Evolutionary conservation across 2,329 filamentous ascomycete species (phyloP), one percentile per base, ranked within the genome.

Genomic region (Reticulascus tulasneorum): DNA sequence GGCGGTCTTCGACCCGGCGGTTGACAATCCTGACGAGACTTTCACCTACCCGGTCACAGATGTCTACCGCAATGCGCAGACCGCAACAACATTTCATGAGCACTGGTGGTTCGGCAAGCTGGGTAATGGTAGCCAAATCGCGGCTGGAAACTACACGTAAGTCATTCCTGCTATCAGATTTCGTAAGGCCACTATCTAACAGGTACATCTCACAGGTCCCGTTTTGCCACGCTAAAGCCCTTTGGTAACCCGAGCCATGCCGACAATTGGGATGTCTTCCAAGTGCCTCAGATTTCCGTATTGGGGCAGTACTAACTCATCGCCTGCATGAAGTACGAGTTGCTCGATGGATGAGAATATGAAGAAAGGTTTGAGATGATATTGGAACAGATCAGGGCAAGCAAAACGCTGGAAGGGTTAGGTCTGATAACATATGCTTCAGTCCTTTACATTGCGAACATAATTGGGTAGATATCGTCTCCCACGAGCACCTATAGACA

Each of bases 101-200:
- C 63, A 48, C 29, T 66, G 59, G 56, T 68, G 64, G 64, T 64
- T 67, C 25, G 64, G 64, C 1, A 63, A 62, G 40, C 54, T 67
- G 9, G 58, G 61, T 13, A 64, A 67, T 37, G 64, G 63, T 3
- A 58, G 59, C 6, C 56, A 57, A 28, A 64, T 67, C 33, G 49
- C 50, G 4, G 54, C 61, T 3, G 64, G 64, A 2, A 59, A 62
- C 22, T 68, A 68, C 38, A 63, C 56, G 63, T 65, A 5, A 12
- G 42, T 40, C 8, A 8, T 11, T 5, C 6, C 17, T 1, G 10
- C 8, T 9, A 9, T 13, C 1, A 9, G 3, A 9, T 1, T 6
- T n/a, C 16, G 15, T 9, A n/a, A n/a, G 5, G 15, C 15, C 10
- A 13, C 15, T 26, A 3, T 19, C 18, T 24, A 15, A 38, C 5